Conservation (phyloP, 306 rosid genomes). For the Cucurbita pepo region DNA sequence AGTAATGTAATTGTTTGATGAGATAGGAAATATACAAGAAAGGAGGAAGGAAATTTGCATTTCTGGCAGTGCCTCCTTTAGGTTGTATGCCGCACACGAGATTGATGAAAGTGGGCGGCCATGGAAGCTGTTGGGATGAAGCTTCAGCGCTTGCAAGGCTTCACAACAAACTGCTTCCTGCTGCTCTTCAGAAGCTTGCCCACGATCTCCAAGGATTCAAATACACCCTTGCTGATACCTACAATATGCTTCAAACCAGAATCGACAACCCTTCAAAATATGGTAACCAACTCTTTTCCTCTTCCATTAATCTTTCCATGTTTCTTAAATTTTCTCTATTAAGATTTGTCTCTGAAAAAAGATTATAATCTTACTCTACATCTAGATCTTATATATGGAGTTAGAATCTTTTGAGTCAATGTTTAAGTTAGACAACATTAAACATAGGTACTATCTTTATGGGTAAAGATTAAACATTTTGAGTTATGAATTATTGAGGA, state of each 20-base stretch:
- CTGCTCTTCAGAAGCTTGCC: conserved; percentile 10
- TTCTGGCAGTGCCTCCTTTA: conserved; percentile 8
- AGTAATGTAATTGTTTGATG: too few relatives aligned
- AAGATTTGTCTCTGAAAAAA: too few relatives aligned
- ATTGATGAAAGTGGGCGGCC: background rate
- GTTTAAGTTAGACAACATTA: too few relatives aligned
- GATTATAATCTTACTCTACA: too few relatives aligned
- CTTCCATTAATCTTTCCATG: too few relatives aligned
- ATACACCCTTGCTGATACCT: conserved; percentile 16
- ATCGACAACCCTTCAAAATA: conserved; percentile 25
- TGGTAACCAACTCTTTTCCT: conserved; percentile 8
- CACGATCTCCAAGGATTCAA: conserved; percentile 18
- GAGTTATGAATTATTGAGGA: too few relatives aligned
- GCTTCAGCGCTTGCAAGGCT: conserved; percentile 11
- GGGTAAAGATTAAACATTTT: too few relatives aligned
- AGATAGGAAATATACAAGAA: conserved; percentile 20
- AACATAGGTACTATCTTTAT: too few relatives aligned
- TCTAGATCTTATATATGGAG: too few relatives aligned
- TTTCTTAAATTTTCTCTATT: too few relatives aligned
- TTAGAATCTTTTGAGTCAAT: too few relatives aligned
- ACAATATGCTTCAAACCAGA: background rate
- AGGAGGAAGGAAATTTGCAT: conserved; percentile 47
- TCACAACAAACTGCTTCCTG: conserved; percentile 23
- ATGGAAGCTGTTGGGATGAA: conserved; percentile 17
- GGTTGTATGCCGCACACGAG: conserved; percentile 22